Percentiles rank a stretch among this genome's conserved stretches.
These are phyloP conservation scores for Psilocybe azurescens DNA, from an alignment of 768 basidiomycete species.

Conservation along the genomic window DNA sequence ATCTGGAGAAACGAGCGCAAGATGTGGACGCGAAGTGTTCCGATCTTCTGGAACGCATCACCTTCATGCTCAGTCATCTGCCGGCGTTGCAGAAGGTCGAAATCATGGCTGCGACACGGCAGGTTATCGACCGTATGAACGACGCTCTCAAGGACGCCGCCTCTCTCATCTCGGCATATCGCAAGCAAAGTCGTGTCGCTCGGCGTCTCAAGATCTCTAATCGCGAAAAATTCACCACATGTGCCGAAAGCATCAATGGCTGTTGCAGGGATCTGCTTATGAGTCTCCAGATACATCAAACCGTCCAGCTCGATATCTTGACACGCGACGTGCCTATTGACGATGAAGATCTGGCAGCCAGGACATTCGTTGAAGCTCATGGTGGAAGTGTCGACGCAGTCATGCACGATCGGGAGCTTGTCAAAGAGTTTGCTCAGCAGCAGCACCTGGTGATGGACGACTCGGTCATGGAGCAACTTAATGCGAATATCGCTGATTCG, in stretches of 20 bases:
- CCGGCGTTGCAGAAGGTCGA: conserved; percentile 37
- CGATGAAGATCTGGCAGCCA: conserved; percentile 40
- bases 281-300: conserved; percentile 48
- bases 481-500: conserved; percentile 37
- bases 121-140: conserved; percentile 44
- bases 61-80: conserved; percentile 47
- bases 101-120: conserved; percentile 37
- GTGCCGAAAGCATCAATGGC: conserved; percentile 35
- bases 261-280: conserved; percentile 44
- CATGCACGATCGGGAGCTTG: conserved; percentile 38
- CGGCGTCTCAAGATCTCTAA: conserved; percentile 43
- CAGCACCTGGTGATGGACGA: conserved; percentile 43
- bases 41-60: conserved; percentile 46
- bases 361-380: conserved; percentile 38
- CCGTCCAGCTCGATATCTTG: conserved; percentile 39
- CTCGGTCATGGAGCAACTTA: conserved; percentile 44
- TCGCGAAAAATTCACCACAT: conserved; percentile 39
- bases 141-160: conserved; percentile 43
- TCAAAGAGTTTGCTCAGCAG: conserved; percentile 42
- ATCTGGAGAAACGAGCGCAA: conserved; percentile 39
- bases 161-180: conserved; percentile 42
- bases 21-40: conserved; percentile 45
- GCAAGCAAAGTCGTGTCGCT: conserved; percentile 39
- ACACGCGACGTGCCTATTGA: conserved; percentile 43
- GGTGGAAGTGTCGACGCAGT: conserved; percentile 41